These are phyloP conservation scores for Mollisia scopiformis DNA, from an alignment of 2,329 filamentous ascomycete species.

Conservation along the genomic window DNA sequence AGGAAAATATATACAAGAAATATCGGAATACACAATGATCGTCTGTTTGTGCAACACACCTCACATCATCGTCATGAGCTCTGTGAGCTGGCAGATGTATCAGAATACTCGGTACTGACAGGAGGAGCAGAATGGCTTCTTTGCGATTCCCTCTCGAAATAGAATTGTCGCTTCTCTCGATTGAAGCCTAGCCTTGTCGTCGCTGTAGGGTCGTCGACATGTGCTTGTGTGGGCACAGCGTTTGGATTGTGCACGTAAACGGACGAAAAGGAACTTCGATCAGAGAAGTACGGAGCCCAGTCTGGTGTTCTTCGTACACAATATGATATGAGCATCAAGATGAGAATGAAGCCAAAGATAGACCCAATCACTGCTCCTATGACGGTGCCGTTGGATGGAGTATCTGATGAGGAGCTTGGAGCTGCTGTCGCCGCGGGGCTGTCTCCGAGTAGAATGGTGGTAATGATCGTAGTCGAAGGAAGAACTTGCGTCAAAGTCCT, in stretches of 20 bases:
- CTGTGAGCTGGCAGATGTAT: conserved; percentile 7
- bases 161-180: conserved; percentile 1
- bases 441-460: conserved; percentile 12
- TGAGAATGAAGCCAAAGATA: conserved; percentile 14
- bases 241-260: conserved; percentile 19
- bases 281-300: conserved; percentile 10
- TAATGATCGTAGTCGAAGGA: conserved; percentile 5
- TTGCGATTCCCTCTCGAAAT: not conserved
- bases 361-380: conserved; percentile 19
- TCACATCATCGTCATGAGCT: conserved; percentile 4
- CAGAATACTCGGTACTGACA: not conserved
- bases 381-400: conserved; percentile 10
- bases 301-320: conserved; percentile 15
- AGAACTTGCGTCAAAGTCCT: conserved; percentile 3
- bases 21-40: not conserved
- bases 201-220: conserved; percentile 1
- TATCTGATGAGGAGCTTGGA: conserved; percentile 4
- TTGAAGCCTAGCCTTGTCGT: conserved; percentile 7
- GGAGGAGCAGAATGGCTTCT: not conserved
- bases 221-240: conserved; percentile 6
- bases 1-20: no score
- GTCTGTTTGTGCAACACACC: no score
- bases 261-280: conserved; percentile 8
- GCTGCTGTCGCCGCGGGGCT: conserved; percentile 5
- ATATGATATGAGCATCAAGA: conserved; percentile 11